phyloP scores from a whole-genome alignment of 176 grass and related monocot species.

The Triticum urartu region DNA sequence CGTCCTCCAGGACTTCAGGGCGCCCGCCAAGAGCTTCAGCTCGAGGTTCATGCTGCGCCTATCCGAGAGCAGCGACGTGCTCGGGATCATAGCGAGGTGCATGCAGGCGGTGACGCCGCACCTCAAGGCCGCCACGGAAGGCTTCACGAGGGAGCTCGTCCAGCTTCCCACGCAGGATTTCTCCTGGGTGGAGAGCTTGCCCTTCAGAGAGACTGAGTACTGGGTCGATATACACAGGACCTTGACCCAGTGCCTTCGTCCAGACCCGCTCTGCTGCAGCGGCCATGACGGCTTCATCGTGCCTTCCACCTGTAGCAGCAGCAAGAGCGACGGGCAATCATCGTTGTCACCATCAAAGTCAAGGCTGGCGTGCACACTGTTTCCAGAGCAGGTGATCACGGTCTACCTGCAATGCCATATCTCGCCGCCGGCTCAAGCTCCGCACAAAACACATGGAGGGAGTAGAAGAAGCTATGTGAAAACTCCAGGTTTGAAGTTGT shows the following conservation, averaged over 20 bases:
- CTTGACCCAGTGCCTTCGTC: background rate
- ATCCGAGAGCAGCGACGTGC: slow-evolving; percentile 8
- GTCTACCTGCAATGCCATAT: background rate
- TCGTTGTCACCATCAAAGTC: background rate
- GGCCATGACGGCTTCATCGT: background rate
- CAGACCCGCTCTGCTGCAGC: slow-evolving; percentile 23
- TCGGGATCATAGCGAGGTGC: slow-evolving; percentile 12
- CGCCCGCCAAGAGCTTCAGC: background rate
- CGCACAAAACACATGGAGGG: background rate
- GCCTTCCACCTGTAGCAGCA: background rate
- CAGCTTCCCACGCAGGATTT: slow-evolving; percentile 26
- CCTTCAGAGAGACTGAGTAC: background rate
- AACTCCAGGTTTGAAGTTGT: background rate
- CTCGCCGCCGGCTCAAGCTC: too few species aligned
- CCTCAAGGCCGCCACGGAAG: slow-evolving; percentile 1
- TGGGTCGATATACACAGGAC: slow-evolving; percentile 24
- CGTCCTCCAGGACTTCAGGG: background rate
- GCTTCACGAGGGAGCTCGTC: background rate
- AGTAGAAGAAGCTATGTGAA: background rate
- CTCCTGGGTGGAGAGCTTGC: background rate
- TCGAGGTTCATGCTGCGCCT: background rate
- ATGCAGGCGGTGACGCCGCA: background rate
- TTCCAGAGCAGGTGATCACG: slow-evolving; percentile 16
- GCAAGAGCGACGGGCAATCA: background rate
- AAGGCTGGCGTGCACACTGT: background rate